phyloP scores from a whole-genome alignment of 2,329 filamentous ascomycete genomes.

The Neopestalotiopsis rosae region DNA sequence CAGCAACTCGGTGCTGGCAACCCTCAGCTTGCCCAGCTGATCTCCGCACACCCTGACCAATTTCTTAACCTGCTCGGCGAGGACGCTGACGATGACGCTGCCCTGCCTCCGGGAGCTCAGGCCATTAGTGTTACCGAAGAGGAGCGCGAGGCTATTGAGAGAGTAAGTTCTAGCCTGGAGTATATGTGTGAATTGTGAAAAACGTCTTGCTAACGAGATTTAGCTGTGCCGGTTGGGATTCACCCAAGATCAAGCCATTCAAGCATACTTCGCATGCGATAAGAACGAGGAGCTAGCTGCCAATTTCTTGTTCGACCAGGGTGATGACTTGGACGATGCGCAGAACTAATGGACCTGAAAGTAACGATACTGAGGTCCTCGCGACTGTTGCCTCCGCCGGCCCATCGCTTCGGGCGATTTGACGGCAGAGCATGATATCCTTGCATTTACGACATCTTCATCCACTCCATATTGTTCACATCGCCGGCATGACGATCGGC shows the following conservation, averaged over 20 bases:
- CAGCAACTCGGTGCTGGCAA: constrained; percentile 96
- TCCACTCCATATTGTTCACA: background rate
- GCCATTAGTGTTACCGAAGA: constrained; percentile 93
- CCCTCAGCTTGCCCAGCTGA: constrained; percentile 90
- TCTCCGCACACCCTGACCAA: constrained; percentile 89
- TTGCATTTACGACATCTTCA: constrained; percentile 7
- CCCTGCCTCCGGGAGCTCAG: constrained; percentile 86
- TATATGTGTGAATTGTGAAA: constrained; percentile 11
- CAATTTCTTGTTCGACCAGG: constrained; percentile 98
- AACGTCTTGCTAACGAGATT: constrained; percentile 20
- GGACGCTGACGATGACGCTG: constrained; percentile 82
- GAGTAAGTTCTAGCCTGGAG: constrained; percentile 62
- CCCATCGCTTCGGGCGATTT: background rate
- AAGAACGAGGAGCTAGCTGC: constrained; percentile 99
- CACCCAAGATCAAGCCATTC: constrained; percentile 89
- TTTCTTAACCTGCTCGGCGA: constrained; percentile 91
- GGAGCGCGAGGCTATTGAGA: constrained; percentile 95
- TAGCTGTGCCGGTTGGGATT: constrained; percentile 93
- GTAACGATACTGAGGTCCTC: background rate
- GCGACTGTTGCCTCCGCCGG: background rate
- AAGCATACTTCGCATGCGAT: constrained; percentile 98
- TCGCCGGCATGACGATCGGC: background rate
- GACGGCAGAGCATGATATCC: background rate
- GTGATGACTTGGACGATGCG: constrained; percentile 81
- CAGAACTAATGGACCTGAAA: constrained; percentile 24